Evolutionary conservation across 257 asterid species (phyloP).

Genomic region (Solanum pennellii): DNA sequence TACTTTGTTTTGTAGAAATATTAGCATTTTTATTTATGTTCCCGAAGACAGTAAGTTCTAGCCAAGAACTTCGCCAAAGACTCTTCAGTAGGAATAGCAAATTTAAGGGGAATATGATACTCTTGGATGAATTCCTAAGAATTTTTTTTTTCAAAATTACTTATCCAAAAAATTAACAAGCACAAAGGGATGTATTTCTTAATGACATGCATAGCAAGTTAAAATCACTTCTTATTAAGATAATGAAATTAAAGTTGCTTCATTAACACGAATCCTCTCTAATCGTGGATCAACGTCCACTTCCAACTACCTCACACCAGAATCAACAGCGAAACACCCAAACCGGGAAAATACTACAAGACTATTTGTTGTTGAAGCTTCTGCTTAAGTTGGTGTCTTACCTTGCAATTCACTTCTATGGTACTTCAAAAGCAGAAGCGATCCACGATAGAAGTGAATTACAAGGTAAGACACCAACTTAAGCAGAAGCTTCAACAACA

Average conservation of each 20-base stretch:
- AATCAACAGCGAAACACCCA: too few relatives aligned
- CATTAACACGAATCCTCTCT: not conserved
- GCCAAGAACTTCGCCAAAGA: not conserved
- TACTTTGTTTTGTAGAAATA: not conserved
- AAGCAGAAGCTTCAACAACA: not conserved
- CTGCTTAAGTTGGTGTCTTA: not conserved
- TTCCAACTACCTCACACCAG: too few relatives aligned
- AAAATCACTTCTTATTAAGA: not conserved
- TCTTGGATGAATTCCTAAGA: not conserved
- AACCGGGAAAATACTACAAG: not conserved
- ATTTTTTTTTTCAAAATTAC: not conserved
- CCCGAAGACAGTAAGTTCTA: not conserved
- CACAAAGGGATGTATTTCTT: not conserved
- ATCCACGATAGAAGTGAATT: not conserved
- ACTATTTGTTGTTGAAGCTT: not conserved
- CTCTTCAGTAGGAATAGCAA: not conserved
- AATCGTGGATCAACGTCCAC: not conserved
- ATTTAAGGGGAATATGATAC: not conserved
- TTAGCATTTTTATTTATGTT: not conserved
- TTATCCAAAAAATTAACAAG: not conserved
- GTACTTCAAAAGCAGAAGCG: not conserved
- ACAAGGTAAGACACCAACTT: not conserved
- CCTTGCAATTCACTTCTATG: not conserved
- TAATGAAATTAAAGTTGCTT: not conserved
- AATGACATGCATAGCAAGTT: not conserved